Conservation (phyloP, 2,329 filamentous ascomycete species). For the Calonectria hawksworthii region DNA sequence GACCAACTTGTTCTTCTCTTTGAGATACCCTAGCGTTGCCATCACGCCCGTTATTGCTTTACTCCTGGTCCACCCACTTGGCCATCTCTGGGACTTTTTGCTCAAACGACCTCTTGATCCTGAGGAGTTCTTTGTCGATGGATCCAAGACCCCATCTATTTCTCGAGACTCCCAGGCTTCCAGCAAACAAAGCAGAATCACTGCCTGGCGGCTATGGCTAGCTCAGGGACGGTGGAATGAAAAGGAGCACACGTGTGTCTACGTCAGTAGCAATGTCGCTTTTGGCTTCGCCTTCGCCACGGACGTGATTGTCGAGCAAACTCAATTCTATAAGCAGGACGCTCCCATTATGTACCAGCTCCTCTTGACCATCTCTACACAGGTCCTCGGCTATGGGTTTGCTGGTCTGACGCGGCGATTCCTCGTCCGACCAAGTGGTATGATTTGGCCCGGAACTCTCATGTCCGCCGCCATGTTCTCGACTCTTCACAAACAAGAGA, state of each 20-base stretch:
- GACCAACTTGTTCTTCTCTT: slow-evolving; percentile 89
- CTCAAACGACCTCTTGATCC: slow-evolving; percentile 74
- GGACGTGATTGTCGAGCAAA: slow-evolving; percentile 91
- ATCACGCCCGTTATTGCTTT: slow-evolving; percentile 92
- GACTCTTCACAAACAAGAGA: slow-evolving; percentile 87
- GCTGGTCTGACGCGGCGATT: slow-evolving; percentile 86
- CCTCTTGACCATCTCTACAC: slow-evolving; percentile 86
- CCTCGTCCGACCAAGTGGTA: slow-evolving; percentile 86
- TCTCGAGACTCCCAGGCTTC: slow-evolving; percentile 34
- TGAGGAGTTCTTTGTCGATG: slow-evolving; percentile 62
- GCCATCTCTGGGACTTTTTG: slow-evolving; percentile 81
- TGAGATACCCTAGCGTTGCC: slow-evolving; percentile 90
- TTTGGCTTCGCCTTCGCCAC: slow-evolving; percentile 93
- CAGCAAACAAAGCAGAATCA: slow-evolving; percentile 46
- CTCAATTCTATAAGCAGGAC: slow-evolving; percentile 88
- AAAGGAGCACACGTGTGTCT: slow-evolving; percentile 90
- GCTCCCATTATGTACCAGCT: slow-evolving; percentile 83
- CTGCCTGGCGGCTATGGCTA: slow-evolving; percentile 77
- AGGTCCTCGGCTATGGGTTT: slow-evolving; percentile 89
- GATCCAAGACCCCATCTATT: slow-evolving; percentile 54
- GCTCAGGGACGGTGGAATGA: slow-evolving; percentile 88
- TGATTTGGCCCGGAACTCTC: slow-evolving; percentile 92
- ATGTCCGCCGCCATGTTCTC: slow-evolving; percentile 93
- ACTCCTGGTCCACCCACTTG: slow-evolving; percentile 86
- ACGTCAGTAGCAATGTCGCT: slow-evolving; percentile 90